Evolutionary conservation across 305 asterid species (phyloP), one percentile per base, ranked within the genome.

Genomic region (Fraxinus ornus): DNA sequence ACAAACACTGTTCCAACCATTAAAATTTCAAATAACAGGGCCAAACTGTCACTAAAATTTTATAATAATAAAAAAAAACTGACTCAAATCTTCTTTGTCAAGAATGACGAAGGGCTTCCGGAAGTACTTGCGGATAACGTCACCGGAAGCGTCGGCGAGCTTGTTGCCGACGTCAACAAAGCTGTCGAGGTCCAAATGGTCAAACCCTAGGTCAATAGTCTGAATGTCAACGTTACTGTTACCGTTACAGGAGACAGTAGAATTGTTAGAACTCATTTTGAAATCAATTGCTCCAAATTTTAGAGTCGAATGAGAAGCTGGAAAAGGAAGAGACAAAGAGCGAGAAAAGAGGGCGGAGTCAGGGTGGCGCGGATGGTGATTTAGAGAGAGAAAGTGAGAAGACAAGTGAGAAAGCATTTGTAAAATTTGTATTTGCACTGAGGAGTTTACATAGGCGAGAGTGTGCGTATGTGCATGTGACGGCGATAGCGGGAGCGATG

Each of bases 81-180:
- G 10, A 94, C 98, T 96, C 49, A 90, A 90, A 82, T 96, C 98
- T 82, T 89, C 94, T 83, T 94, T 95, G 66, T 92, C 93, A 72
- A 89, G 84, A 86, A 94, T 89, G 80, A 89, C 95, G 82, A 96
- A 91, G 86, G 88, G 89, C 80, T 92, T 94, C 76, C 98, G 94
- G 83, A 96, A 96, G 78, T 93, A 96, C 80, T 80, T 89, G 66
- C 98, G 94, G 64, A 94, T 94, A 55, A 96, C 97, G 3, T 87
- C 92, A 9, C 98, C 97, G 30, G 98, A 90, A 13, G 99, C 97
- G 82, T 96, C 98, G n/a, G 97, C 98, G 5, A 96, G 88, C 89
- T 79, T 84, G 80, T 93, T 93, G 37, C 91, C 97, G n/a, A 91
- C 95, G 47, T 80, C 86, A 13, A 88, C 90, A 71, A 91, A 96